Evolutionary conservation across 2,329 filamentous ascomycete species (phyloP).

Genomic region (Phaeosphaeriaceae sp.): DNA sequence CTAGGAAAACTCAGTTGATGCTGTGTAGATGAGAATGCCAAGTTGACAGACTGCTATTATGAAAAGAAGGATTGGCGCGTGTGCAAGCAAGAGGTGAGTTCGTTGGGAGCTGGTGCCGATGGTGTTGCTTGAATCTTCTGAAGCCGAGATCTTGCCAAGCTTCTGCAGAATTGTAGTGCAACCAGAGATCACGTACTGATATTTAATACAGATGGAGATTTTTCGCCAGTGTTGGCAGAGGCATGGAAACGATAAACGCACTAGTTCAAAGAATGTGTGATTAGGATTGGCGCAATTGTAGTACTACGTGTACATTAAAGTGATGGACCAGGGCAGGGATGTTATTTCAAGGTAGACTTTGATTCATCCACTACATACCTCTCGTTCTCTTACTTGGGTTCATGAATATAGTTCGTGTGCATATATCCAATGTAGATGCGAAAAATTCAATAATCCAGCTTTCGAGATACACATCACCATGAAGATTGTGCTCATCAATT

Average conservation of each 20-base stretch:
- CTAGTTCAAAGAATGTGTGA: constrained; percentile 73
- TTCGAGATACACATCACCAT: too few relatives aligned
- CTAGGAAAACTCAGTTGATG: background rate
- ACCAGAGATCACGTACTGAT: background rate
- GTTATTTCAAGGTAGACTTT: too few relatives aligned
- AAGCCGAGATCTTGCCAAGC: constrained; percentile 38
- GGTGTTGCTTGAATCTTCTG: constrained; percentile 10
- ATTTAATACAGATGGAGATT: constrained; percentile 74
- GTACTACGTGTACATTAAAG: background rate
- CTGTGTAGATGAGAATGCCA: constrained; percentile 77
- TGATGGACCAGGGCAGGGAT: background rate
- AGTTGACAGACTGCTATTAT: constrained; percentile 93
- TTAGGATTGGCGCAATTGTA: background rate
- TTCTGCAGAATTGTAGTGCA: too few relatives aligned
- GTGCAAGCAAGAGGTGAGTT: constrained; percentile 83
- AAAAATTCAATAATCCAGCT: too few relatives aligned
- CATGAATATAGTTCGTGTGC: too few relatives aligned
- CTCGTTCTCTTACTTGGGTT: too few relatives aligned
- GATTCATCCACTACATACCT: too few relatives aligned
- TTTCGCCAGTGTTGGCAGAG: constrained; percentile 92
- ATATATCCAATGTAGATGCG: too few relatives aligned
- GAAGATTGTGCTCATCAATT: too few relatives aligned
- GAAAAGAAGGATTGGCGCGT: constrained; percentile 95
- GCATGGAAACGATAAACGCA: constrained; percentile 85
- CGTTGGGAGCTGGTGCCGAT: constrained; percentile 5